Base-by-base conservation (phyloP, 176 grass and related monocot genomes). In the Puccinellia tenuiflora region DNA sequence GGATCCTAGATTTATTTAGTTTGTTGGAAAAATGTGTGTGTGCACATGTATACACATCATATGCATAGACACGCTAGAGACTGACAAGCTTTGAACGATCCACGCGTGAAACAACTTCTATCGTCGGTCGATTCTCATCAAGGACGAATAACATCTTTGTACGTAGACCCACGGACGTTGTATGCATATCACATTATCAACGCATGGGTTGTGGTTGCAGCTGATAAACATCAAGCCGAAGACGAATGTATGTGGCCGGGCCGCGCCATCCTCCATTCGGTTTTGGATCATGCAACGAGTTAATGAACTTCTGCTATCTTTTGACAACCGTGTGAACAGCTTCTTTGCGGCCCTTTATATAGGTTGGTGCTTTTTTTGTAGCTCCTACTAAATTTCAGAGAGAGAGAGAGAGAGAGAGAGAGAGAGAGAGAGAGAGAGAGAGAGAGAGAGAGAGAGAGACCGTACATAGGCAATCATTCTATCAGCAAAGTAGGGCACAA, bases 281-380 rank as follows among this genome's bases (percentile, higher is more conserved):
- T 63, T 88, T 79, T 83, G 86, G 80, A 83, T 83, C 79, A 77
- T 76, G 79, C 61, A 77, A 73, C 30, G 63, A 61, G 60, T 77
- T 76, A 51, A 77, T 87, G 61, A 52, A 70, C 38, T 68, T n/a
- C 20, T 54, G 26, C 68, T 29, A 25, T 62, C 69, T 12, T 31
- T 47, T 31, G 57, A 64, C 80, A 16, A 63, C 29, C 28, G 61
- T 35, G 30, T 55, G 73, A n/a, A n/a, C 86, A 69, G n/a, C 73
- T 45, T 46, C 85, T 87, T 86, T 82, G 43, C 85, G 50, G 77
- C 84, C 84, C 3, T 77, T 39, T 77, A 24, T 22, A 57, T 77
- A 37, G 75, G 21, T 35, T 18, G 16, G 16, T 20, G 62, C 25
- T 65, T 34, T 20, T 34, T 34, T 65, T 6, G 6, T 66, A 37